Conservation (phyloP, 2,329 filamentous ascomycete species). For the Ophiostoma montium region DNA sequence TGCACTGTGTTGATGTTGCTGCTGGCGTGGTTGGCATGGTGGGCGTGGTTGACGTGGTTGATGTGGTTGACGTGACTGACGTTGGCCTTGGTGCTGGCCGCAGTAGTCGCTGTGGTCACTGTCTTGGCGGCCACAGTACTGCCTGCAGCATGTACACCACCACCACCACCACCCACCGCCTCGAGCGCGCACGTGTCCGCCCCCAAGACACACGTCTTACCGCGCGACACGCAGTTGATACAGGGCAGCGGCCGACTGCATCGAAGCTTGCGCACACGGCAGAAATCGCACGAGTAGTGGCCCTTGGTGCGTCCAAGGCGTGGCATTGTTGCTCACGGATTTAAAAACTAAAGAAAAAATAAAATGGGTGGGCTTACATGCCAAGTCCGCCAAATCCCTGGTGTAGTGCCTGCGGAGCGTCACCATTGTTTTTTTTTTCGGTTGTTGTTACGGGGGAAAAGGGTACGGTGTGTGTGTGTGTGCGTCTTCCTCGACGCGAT, state of each 20-base stretch:
- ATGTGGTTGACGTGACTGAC: no score
- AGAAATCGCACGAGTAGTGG: slow-evolving; percentile 9
- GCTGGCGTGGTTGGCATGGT: no score
- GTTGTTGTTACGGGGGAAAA: no score
- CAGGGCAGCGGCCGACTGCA: slow-evolving; percentile 8
- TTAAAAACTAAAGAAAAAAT: background rate
- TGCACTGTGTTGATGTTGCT: no score
- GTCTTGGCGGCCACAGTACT: background rate
- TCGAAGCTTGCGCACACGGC: slow-evolving; percentile 7
- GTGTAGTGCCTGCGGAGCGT: no score
- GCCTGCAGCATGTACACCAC: background rate
- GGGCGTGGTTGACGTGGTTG: no score
- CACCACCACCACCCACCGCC: background rate
- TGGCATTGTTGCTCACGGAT: background rate
- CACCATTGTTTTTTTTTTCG: no score
- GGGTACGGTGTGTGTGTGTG: no score
- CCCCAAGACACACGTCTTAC: slow-evolving; percentile 4
- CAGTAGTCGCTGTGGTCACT: background rate
- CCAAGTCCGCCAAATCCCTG: background rate
- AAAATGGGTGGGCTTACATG: background rate
- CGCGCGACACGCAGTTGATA: slow-evolving; percentile 8
- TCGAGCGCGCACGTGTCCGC: background rate
- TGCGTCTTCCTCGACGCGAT: no score
- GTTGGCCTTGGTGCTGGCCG: no score
- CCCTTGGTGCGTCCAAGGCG: slow-evolving; percentile 3